These are phyloP conservation scores for Corinectria fuckeliana DNA, from an alignment of 2,329 filamentous ascomycete genomes.

Conservation along the genomic window DNA sequence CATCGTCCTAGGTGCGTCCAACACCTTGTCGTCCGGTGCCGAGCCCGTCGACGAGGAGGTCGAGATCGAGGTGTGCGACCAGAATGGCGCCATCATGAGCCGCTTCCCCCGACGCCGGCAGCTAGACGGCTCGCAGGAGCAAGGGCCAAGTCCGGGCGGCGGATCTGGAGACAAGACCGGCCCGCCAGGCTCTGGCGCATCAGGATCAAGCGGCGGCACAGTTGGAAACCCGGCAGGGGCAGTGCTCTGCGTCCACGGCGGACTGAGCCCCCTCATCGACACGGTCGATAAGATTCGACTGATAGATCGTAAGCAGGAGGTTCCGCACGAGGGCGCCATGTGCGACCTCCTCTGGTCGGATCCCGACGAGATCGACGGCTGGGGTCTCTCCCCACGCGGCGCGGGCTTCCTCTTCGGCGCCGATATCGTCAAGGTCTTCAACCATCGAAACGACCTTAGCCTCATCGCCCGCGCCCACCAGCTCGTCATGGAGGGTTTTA, in stretches of 20 bases:
- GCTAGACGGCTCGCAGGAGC: conserved; percentile 34
- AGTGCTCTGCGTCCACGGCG: conserved; percentile 94
- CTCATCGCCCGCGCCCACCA: conserved; percentile 95
- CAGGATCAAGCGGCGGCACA: conserved; percentile 69
- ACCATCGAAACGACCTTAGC: conserved; percentile 89
- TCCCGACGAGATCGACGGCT: conserved; percentile 96
- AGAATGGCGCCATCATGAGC: conserved; percentile 79
- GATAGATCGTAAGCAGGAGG: conserved; percentile 95
- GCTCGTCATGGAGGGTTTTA: conserved; percentile 99
- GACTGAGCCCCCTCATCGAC: conserved; percentile 88
- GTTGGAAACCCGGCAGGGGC: conserved; percentile 76
- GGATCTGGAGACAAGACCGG: conserved; percentile 57
- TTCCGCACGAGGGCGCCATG: conserved; percentile 98
- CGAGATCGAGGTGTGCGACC: conserved; percentile 93
- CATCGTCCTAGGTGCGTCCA: conserved; percentile 85
- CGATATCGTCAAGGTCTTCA: conserved; percentile 96
- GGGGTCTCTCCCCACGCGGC: conserved; percentile 91
- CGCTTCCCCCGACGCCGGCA: conserved; percentile 65
- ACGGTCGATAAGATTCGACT: conserved; percentile 94
- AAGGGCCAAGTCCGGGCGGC: conserved; percentile 37
- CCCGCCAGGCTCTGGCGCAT: conserved; percentile 80
- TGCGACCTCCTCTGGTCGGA: conserved; percentile 98
- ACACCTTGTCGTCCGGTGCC: conserved; percentile 60
- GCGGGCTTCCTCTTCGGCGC: conserved; percentile 95
- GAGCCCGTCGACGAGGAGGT: conserved; percentile 71